phyloP scores from a whole-genome alignment of 2,329 filamentous ascomycete genomes.

The Fusarium sp. region DNA sequence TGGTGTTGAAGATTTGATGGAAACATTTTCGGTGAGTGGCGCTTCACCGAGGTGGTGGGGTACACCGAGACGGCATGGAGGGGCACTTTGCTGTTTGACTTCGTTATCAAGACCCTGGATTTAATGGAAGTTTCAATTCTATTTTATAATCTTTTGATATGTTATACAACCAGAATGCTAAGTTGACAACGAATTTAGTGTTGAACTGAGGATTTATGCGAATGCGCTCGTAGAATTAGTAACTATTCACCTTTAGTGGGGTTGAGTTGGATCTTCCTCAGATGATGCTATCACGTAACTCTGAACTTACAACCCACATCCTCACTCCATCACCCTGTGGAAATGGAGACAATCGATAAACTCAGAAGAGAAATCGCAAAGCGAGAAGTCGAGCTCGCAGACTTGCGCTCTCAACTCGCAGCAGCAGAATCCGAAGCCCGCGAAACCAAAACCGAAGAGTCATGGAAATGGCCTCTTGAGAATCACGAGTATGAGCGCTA shows the following conservation, averaged over 20 bases:
- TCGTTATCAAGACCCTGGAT: too few relatives aligned
- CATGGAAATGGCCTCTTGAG: conserved; percentile 74
- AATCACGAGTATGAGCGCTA: conserved; percentile 85
- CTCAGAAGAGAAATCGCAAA: conserved; percentile 61
- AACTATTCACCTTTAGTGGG: conserved; percentile 7
- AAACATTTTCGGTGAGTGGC: conserved; percentile 45
- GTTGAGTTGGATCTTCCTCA: not conserved
- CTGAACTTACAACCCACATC: not conserved
- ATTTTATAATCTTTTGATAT: too few relatives aligned
- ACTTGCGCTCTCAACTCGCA: conserved; percentile 58
- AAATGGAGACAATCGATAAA: conserved; percentile 53
- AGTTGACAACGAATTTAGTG: too few relatives aligned
- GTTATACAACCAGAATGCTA: too few relatives aligned
- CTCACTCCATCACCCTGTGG: not conserved
- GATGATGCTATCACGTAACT: conserved; percentile 6
- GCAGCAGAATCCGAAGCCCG: conserved; percentile 50
- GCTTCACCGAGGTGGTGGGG: conserved; percentile 41
- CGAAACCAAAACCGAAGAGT: conserved; percentile 11
- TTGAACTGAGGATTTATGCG: not conserved
- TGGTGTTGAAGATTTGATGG: conserved; percentile 15
- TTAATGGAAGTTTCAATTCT: too few relatives aligned
- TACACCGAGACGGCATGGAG: conserved; percentile 39
- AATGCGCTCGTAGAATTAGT: not conserved
- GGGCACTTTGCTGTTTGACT: too few relatives aligned
- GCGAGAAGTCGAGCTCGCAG: conserved; percentile 60